Conservation (phyloP, 163 green algal species). For the Picocystis sp. region DNA sequence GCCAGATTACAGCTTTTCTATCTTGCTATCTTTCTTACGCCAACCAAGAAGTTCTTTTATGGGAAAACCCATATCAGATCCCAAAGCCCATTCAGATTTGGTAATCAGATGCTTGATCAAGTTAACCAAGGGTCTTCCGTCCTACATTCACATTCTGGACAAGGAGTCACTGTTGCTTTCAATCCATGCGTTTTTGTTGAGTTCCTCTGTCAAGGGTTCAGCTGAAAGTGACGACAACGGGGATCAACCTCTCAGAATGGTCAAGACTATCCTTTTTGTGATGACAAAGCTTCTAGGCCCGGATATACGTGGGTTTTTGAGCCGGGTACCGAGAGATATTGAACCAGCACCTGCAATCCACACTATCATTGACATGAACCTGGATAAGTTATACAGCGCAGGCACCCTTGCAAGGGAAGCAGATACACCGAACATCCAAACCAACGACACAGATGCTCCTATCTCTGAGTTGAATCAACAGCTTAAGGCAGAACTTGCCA, state of each 20-base stretch:
- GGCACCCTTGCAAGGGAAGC: too few species aligned
- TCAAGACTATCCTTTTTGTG: slow-evolving; percentile 78
- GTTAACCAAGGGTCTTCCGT: slow-evolving; percentile 67
- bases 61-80: not conserved
- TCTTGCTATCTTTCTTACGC: slow-evolving; percentile 55
- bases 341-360: too few species aligned
- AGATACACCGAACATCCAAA: too few species aligned
- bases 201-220: too few species aligned
- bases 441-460: too few species aligned
- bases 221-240: slow-evolving; percentile 37
- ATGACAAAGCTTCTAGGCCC: slow-evolving; percentile 47
- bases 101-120: slow-evolving; percentile 97
- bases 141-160: slow-evolving; percentile 33
- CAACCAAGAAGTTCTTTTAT: slow-evolving; percentile 6
- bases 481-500: slow-evolving; percentile 33
- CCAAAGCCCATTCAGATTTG: slow-evolving; percentile 32
- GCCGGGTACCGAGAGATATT: too few species aligned
- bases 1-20: slow-evolving; percentile 47
- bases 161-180: slow-evolving; percentile 17
- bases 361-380: too few species aligned
- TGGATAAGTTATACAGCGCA: too few species aligned
- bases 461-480: slow-evolving; percentile 5
- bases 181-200: not conserved
- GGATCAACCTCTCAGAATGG: slow-evolving; percentile 92
- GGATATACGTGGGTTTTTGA: too few species aligned